Evolutionary conservation across 2,329 filamentous ascomycete genomes (phyloP).

Genomic region (Westerdykella aurantiaca): DNA sequence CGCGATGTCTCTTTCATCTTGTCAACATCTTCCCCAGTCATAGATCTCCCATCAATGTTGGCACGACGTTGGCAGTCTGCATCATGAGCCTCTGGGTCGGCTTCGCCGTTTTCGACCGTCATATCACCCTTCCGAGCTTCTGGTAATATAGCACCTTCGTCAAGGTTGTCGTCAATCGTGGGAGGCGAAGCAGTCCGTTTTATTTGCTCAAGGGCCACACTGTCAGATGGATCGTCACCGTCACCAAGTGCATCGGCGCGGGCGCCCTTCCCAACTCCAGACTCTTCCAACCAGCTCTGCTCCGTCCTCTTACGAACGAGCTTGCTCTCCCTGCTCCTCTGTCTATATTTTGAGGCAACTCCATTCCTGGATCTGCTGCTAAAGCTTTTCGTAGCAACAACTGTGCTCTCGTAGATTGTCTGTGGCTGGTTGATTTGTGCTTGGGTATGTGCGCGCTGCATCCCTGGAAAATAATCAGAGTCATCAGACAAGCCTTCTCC

Average conservation of each 20-base stretch:
- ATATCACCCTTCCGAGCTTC: conserved; percentile 33
- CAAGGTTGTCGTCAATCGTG: conserved; percentile 2
- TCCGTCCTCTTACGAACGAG: conserved; percentile 29
- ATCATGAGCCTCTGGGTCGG: conserved; percentile 10
- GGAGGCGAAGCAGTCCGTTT: conserved; percentile 1
- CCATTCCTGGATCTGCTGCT: conserved; percentile 18
- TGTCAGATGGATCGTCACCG: conserved; percentile 27
- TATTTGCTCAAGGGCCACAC: conserved; percentile 3
- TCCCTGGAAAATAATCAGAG: conserved; percentile 39
- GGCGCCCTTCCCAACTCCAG: conserved; percentile 43
- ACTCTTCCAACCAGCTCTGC: conserved; percentile 42
- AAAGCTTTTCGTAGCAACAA: conserved; percentile 5
- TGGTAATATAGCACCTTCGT: conserved; percentile 21
- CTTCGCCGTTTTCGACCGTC: conserved; percentile 27
- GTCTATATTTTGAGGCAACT: conserved; percentile 25
- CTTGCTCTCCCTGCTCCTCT: conserved; percentile 33
- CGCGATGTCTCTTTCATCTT: conserved; percentile 25
- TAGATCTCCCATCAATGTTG: conserved; percentile 9
- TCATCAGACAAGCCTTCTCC: conserved; percentile 41
- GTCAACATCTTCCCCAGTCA: conserved; percentile 23
- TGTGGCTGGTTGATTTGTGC: conserved; percentile 1
- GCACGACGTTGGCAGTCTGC: conserved; percentile 10
- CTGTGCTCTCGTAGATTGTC: conserved; percentile 3
- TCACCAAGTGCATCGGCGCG: conserved; percentile 45
- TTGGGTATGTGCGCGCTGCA: conserved; percentile 25